Conservation (phyloP, 2,329 filamentous ascomycete genomes). For the Penicillium sp. region DNA sequence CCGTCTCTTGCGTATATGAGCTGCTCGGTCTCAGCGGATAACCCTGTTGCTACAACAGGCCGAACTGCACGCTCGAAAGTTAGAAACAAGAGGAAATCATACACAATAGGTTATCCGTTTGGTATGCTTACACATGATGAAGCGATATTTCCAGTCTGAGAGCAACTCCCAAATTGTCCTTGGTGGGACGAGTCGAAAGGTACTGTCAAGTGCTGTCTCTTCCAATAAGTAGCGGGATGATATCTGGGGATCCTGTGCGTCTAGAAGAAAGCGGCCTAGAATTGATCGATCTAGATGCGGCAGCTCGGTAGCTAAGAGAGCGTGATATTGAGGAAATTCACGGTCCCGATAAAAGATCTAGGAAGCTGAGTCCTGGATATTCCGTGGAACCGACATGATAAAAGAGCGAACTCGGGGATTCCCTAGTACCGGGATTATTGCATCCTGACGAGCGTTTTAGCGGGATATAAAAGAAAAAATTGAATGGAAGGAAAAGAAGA, state of each 20-base stretch:
- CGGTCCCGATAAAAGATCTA: neutral
- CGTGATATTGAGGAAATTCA: neutral
- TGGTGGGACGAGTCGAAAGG: neutral
- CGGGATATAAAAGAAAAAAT: neutral
- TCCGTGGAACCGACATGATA: neutral
- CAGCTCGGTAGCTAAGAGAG: neutral
- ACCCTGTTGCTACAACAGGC: neutral
- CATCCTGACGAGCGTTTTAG: neutral
- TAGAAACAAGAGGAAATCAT: neutral
- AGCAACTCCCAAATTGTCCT: neutral
- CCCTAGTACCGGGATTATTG: neutral
- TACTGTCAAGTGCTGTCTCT: neutral
- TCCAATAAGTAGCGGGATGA: neutral
- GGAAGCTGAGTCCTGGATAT: neutral
- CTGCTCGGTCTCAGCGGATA: neutral
- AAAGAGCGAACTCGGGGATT: neutral
- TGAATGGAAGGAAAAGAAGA: neutral
- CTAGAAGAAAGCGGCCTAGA: neutral
- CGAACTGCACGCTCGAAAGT: neutral
- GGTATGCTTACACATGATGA: neutral
- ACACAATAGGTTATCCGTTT: neutral
- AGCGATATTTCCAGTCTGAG: neutral
- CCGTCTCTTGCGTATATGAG: neutral
- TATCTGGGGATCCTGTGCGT: neutral
- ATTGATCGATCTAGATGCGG: neutral